phyloP scores from a whole-genome alignment of 495 filamentous ascomycete genomes.

The Neurospora terricola region DNA sequence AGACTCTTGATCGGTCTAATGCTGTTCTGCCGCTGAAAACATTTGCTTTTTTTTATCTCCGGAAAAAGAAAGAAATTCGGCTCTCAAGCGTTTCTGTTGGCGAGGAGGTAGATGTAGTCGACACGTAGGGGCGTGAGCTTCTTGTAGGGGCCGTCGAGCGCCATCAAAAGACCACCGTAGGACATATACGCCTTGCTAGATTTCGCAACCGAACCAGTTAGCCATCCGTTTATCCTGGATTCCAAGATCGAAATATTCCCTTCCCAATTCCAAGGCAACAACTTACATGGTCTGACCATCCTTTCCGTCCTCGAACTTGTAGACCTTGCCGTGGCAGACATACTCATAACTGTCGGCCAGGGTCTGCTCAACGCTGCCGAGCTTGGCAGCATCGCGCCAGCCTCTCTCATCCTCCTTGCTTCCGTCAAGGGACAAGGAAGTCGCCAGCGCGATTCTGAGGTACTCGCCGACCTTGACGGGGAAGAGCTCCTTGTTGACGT shows the following conservation, averaged over 20 bases:
- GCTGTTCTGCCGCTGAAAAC: neutral
- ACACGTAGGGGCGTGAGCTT: constrained; percentile 83
- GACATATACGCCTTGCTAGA: constrained; percentile 81
- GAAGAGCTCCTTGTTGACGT: constrained; percentile 92
- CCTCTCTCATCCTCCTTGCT: constrained; percentile 56
- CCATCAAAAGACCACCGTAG: constrained; percentile 84
- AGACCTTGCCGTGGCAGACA: constrained; percentile 95
- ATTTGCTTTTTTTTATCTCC: neutral
- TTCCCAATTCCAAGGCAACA: neutral
- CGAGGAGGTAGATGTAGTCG: constrained; percentile 85
- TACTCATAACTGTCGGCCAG: constrained; percentile 94
- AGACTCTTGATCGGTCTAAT: neutral
- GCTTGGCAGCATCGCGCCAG: constrained; percentile 66
- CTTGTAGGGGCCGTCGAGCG: constrained; percentile 89
- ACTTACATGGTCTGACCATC: constrained; percentile 77
- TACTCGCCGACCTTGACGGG: constrained; percentile 61
- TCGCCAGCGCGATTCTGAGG: constrained; percentile 69
- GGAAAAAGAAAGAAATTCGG: neutral
- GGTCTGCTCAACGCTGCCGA: constrained; percentile 48
- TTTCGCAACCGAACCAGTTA: constrained; percentile 10
- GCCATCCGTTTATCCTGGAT: neutral
- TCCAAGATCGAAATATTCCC: neutral
- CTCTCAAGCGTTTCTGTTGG: constrained; percentile 18
- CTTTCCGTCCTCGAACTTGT: constrained; percentile 83
- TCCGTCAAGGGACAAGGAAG: constrained; percentile 78